Evolutionary conservation across 345 rosid species (phyloP).

Genomic region (Salix koriyanagi): DNA sequence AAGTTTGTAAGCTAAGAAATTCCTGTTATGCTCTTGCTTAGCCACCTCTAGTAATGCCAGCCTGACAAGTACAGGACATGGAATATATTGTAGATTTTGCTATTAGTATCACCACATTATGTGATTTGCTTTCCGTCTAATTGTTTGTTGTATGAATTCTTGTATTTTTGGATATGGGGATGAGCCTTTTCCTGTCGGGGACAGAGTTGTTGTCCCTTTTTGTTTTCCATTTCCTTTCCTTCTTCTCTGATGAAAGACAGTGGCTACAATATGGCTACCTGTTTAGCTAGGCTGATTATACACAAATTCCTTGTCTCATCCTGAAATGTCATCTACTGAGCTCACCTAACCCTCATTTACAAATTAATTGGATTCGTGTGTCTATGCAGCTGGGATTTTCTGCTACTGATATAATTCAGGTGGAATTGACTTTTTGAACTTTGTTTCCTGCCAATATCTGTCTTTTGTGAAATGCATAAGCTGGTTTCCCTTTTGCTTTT

Average conservation of each 20-base stretch:
- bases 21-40: neutral
- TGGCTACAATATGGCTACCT: neutral
- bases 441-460: neutral
- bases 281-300: neutral
- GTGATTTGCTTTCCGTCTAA: neutral
- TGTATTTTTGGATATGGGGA: neutral
- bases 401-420: neutral
- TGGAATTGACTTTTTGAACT: neutral
- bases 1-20: constrained; percentile 13
- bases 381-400: neutral
- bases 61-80: neutral
- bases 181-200: neutral
- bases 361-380: neutral
- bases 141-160: neutral
- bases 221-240: neutral
- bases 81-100: neutral
- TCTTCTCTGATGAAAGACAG: neutral
- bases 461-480: neutral
- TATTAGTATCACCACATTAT: too few species aligned
- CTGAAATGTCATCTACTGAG: neutral
- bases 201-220: neutral
- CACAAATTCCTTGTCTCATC: neutral
- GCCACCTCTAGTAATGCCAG: neutral
- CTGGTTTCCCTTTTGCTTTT: neutral
- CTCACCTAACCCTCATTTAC: neutral